A percentile compares a stretch with the other conserved stretches of the same genome.
These are phyloP conservation scores for Carex pumila DNA, from an alignment of 176 grass and related monocot species.

Conservation along the genomic window DNA sequence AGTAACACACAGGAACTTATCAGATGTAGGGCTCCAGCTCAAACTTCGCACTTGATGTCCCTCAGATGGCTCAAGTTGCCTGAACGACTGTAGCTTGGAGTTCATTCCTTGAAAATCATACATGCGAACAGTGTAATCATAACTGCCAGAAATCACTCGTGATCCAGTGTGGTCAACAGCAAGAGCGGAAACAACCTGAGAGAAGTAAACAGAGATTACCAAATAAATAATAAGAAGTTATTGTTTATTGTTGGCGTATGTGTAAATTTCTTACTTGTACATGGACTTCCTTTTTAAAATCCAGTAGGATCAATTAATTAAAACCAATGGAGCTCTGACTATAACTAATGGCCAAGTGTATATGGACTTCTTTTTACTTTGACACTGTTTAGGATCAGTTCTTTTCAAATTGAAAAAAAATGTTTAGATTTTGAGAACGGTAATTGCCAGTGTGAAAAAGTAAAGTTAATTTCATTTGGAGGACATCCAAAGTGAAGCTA, in stretches of 20 bases:
- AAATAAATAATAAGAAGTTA: conserved; percentile 7
- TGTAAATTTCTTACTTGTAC: not conserved
- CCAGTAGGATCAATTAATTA: not conserved
- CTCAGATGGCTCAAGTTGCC: conserved; percentile 88
- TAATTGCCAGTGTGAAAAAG: not conserved
- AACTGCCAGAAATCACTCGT: conserved; percentile 86
- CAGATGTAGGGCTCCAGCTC: conserved; percentile 95
- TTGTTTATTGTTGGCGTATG: not conserved
- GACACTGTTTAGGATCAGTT: not conserved
- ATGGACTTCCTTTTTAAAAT: not conserved
- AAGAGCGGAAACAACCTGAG: conserved; percentile 83
- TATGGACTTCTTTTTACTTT: not conserved
- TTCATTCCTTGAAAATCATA: conserved; percentile 99
- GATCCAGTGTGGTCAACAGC: conserved; percentile 97
- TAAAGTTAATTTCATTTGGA: not conserved
- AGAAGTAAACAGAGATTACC: conserved; percentile 22
- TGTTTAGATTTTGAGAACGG: not conserved
- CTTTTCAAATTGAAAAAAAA: not conserved
- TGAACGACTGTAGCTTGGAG: conserved; percentile 91
- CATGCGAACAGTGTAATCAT: conserved; percentile 93
- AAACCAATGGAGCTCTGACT: not conserved
- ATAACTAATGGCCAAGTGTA: not conserved
- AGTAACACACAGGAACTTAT: conserved; percentile 85
- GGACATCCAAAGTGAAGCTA: not conserved
- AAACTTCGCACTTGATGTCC: conserved; percentile 96